Evolutionary conservation across 2,329 filamentous ascomycete genomes (phyloP).

Genomic region (Fusarium heterosporum): DNA sequence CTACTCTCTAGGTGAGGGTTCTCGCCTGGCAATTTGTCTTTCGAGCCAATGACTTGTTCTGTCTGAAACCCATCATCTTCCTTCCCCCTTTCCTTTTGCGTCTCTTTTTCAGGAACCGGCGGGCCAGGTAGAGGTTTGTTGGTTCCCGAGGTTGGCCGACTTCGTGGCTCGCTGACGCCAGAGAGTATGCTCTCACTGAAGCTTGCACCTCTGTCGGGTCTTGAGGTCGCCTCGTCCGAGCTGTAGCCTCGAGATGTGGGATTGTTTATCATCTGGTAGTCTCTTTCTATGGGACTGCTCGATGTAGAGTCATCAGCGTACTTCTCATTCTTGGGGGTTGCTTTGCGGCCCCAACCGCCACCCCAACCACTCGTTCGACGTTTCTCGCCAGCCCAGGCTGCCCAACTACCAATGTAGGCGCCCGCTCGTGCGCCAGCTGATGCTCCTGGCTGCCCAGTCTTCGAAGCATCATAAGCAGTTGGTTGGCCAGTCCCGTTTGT

Average conservation of each 20-base stretch:
- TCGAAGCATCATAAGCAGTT: constrained; percentile 49
- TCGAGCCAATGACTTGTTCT: constrained; percentile 44
- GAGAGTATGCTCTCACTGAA: constrained; percentile 61
- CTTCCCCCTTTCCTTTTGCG: constrained; percentile 17
- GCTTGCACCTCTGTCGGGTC: constrained; percentile 56
- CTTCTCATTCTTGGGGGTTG: constrained; percentile 49
- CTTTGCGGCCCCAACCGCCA: constrained; percentile 55
- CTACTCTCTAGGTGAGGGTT: constrained; percentile 15
- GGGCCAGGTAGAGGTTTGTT: constrained; percentile 26
- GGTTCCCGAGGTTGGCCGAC: constrained; percentile 39
- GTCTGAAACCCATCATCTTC: constrained; percentile 46
- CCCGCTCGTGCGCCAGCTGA: constrained; percentile 68
- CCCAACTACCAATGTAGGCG: constrained; percentile 76
- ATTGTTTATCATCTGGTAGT: constrained; percentile 53
- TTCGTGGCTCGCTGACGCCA: constrained; percentile 49
- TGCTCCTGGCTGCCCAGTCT: constrained; percentile 60
- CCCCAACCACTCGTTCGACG: constrained; percentile 67
- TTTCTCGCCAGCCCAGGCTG: constrained; percentile 80
- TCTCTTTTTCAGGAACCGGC: constrained; percentile 27
- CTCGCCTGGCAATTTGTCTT: constrained; percentile 27
- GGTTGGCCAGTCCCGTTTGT: constrained; percentile 13
- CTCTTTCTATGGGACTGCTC: constrained; percentile 53
- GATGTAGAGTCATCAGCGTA: constrained; percentile 50
- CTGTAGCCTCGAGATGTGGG: constrained; percentile 47
- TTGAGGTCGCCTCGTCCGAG: constrained; percentile 45